phyloP scores from a whole-genome alignment of 331 rosid genomes.

The Stylosanthes scabra region DNA sequence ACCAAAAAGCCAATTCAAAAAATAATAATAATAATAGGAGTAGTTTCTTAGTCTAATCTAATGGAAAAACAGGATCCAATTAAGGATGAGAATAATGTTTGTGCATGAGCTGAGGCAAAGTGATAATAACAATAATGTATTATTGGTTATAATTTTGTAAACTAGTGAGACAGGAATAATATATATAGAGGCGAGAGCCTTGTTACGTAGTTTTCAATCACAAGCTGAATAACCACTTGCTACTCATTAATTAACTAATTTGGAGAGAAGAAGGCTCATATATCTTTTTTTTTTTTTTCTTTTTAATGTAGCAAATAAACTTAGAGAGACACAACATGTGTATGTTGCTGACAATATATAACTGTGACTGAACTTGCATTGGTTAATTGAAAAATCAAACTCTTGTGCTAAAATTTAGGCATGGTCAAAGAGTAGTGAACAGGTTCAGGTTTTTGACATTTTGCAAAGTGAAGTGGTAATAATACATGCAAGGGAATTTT shows the following conservation, averaged over 20 bases:
- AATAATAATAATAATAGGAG: not conserved
- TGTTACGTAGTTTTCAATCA: slow-evolving; percentile 5
- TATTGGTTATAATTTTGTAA: not conserved
- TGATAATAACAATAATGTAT: not conserved
- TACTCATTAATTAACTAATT: not conserved
- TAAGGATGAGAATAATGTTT: not conserved
- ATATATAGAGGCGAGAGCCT: not conserved
- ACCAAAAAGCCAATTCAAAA: not conserved
- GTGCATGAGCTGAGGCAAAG: not conserved
- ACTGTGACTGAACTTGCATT: not conserved
- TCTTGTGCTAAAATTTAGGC: not conserved
- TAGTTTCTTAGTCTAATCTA: not conserved
- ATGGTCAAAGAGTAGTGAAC: not conserved
- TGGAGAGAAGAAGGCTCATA: not conserved
- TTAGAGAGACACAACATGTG: not conserved
- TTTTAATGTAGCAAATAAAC: too few species aligned
- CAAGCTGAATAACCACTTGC: not conserved
- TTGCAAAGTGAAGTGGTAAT: not conserved
- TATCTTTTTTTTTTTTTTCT: too few species aligned
- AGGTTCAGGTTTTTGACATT: not conserved
- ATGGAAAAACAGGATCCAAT: not conserved
- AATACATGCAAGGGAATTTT: not conserved
- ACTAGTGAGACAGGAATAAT: not conserved
- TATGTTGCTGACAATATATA: not conserved
- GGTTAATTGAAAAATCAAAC: not conserved